A percentile compares a stretch with the other conserved stretches of the same genome.
Conservation (phyloP, 495 filamentous ascomycete species). For the Aeminium ludgeri region DNA sequence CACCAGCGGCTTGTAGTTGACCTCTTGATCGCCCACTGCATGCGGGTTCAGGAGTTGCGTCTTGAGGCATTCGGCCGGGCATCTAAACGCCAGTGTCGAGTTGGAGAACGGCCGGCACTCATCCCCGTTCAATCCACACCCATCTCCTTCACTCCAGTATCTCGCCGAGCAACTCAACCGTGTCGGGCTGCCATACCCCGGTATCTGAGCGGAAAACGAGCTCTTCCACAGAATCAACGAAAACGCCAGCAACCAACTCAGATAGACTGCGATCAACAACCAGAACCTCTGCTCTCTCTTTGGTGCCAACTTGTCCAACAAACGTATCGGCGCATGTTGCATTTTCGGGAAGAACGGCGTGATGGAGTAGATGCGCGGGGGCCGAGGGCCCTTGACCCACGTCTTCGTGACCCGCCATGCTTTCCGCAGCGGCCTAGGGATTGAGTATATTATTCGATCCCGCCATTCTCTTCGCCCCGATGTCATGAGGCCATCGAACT, state of each 20-base stretch:
- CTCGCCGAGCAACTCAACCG: conserved; percentile 34
- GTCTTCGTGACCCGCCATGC: conserved; percentile 16
- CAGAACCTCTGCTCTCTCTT: conserved; percentile 23
- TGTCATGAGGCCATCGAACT: conserved; percentile 7
- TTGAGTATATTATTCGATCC: conserved; percentile 1
- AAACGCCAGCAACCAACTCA: conserved; percentile 25
- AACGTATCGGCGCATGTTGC: conserved; percentile 23
- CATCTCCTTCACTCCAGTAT: conserved; percentile 37
- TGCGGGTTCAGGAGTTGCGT: conserved; percentile 24
- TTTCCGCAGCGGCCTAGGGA: conserved; percentile 17
- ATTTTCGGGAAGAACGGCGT: conserved; percentile 23
- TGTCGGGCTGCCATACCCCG: conserved; percentile 25
- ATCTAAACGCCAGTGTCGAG: conserved; percentile 25
- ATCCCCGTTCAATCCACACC: conserved; percentile 28
- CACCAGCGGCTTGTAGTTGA: conserved; percentile 26
- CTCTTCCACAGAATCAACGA: conserved; percentile 24
- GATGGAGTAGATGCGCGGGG: conserved; percentile 26
- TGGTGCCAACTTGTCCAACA: conserved; percentile 25
- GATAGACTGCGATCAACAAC: conserved; percentile 23
- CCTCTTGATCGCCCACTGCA: conserved; percentile 26
- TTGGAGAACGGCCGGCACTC: conserved; percentile 27
- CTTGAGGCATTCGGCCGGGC: conserved; percentile 27
- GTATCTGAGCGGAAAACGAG: conserved; percentile 23
- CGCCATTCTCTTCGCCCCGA: not conserved
- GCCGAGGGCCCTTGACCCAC: conserved; percentile 27